A percentile compares a stretch with the other conserved stretches of the same genome.
These are phyloP conservation scores for Lachancea mirantina DNA, from an alignment of 805 yeast species.

Conservation along the genomic window DNA sequence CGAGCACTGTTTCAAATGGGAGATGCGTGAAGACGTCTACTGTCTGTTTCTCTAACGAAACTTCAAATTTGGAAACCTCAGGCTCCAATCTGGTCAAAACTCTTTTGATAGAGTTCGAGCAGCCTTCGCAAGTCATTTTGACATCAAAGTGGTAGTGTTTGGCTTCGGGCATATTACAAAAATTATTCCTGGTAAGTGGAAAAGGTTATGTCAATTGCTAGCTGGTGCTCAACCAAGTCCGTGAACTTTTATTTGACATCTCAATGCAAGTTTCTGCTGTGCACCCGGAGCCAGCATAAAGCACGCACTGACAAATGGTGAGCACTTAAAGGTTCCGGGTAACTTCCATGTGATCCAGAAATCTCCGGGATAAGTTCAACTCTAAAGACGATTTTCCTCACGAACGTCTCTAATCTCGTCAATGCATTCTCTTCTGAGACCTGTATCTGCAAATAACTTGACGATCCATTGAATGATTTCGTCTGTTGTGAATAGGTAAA, in stretches of 20 bases:
- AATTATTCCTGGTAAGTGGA: not conserved
- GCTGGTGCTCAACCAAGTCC: no score
- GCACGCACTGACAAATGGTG: no score
- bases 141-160: constrained; percentile 76
- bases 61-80: constrained; percentile 56
- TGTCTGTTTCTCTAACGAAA: constrained; percentile 71
- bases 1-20: constrained; percentile 71
- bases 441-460: constrained; percentile 36
- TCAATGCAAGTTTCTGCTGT: no score
- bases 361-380: no score
- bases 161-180: constrained; percentile 34
- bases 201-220: not conserved
- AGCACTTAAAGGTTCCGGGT: no score
- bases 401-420: constrained; percentile 42
- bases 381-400: constrained; percentile 23
- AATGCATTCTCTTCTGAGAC: constrained; percentile 30
- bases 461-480: constrained; percentile 34
- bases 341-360: no score
- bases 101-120: constrained; percentile 79
- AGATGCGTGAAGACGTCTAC: constrained; percentile 68
- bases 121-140: constrained; percentile 79
- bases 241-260: no score
- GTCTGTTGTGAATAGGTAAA: constrained; percentile 32
- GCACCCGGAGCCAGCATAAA: not conserved
- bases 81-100: constrained; percentile 68